A percentile compares a stretch with the other conserved stretches of the same genome.
These are phyloP conservation scores for Ophiostoma ulmi DNA, from an alignment of 2,329 filamentous ascomycete genomes.

Conservation along the genomic window DNA sequence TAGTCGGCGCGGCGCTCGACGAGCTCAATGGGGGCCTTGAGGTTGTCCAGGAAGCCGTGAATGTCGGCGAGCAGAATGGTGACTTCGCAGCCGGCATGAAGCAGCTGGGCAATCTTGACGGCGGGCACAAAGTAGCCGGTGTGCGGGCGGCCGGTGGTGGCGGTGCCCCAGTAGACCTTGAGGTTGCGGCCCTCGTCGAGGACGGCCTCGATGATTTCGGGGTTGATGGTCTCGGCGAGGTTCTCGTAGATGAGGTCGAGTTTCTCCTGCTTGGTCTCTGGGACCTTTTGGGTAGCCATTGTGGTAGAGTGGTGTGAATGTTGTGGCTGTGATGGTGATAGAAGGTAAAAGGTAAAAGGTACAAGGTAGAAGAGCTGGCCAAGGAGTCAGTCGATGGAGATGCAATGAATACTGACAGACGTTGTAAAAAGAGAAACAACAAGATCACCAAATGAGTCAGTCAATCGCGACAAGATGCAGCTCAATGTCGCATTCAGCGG, in stretches of 20 bases:
- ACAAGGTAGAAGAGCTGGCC: not conserved
- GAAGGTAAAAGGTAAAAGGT: not conserved
- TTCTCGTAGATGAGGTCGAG: slow-evolving; percentile 74
- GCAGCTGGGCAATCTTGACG: slow-evolving; percentile 84
- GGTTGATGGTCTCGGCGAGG: slow-evolving; percentile 75
- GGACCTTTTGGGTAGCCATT: slow-evolving; percentile 25
- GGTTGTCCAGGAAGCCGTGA: slow-evolving; percentile 72
- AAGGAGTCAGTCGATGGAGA: not conserved
- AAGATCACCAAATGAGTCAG: slow-evolving; percentile 9
- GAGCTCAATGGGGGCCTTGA: slow-evolving; percentile 83
- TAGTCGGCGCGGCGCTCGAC: slow-evolving; percentile 77
- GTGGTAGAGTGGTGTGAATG: slow-evolving; percentile 1
- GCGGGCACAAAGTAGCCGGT: slow-evolving; percentile 84
- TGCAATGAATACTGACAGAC: too few relatives aligned
- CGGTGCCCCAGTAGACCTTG: slow-evolving; percentile 84
- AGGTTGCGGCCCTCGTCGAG: slow-evolving; percentile 64
- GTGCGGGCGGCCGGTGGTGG: slow-evolving; percentile 82
- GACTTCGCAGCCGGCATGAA: slow-evolving; percentile 77
- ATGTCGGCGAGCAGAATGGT: slow-evolving; percentile 71
- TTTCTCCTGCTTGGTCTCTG: slow-evolving; percentile 43
- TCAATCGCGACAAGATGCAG: slow-evolving; percentile 10
- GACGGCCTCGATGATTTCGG: slow-evolving; percentile 73
- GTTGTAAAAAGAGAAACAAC: not conserved
- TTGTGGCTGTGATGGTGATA: not conserved
- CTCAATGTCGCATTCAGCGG: not conserved